Evolutionary conservation across 768 basidiomycete genomes (phyloP).

Genomic region (Glaciozyma antarctica): DNA sequence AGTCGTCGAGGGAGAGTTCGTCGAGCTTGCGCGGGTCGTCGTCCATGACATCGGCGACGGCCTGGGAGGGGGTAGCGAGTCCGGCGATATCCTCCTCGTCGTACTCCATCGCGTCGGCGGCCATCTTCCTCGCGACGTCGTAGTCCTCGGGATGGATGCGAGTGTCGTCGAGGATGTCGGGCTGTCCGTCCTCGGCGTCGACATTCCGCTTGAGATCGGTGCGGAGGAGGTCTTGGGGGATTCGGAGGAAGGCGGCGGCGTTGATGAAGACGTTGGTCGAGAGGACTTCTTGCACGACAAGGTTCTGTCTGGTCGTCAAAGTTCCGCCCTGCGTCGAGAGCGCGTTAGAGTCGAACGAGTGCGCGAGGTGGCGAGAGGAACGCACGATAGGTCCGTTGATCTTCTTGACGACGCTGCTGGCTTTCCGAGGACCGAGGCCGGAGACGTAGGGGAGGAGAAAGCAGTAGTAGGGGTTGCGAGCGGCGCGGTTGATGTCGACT

Average conservation of each 20-base stretch:
- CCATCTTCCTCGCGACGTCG: conserved; percentile 96
- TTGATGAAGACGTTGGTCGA: conserved; percentile 86
- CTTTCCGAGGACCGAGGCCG: conserved; percentile 90
- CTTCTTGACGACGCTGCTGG: conserved; percentile 69
- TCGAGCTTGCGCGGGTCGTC: conserved; percentile 73
- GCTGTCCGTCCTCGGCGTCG: conserved; percentile 57
- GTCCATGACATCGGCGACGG: conserved; percentile 74
- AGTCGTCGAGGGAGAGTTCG: conserved; percentile 90
- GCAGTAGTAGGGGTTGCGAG: conserved; percentile 79
- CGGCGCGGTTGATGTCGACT: conserved; percentile 90
- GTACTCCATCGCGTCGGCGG: conserved; percentile 89
- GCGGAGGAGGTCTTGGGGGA: conserved; percentile 54
- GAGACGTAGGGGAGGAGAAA: conserved; percentile 79
- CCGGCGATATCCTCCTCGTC: conserved; percentile 94
- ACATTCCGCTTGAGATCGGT: conserved; percentile 46
- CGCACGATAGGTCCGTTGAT: conserved; percentile 58
- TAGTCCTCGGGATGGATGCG: conserved; percentile 97
- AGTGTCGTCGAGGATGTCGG: conserved; percentile 87
- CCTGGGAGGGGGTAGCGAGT: conserved; percentile 64
- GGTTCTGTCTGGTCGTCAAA: conserved; percentile 74
- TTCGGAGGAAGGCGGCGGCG: conserved; percentile 81
- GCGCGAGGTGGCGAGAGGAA: neutral
- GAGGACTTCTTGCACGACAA: conserved; percentile 67
- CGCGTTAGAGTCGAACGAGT: neutral
- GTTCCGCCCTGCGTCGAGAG: conserved; percentile 60